A percentile compares a stretch with the other conserved stretches of the same genome.
Evolutionary conservation across 305 asterid genomes (phyloP).

Genomic region (Rubia occidens): DNA sequence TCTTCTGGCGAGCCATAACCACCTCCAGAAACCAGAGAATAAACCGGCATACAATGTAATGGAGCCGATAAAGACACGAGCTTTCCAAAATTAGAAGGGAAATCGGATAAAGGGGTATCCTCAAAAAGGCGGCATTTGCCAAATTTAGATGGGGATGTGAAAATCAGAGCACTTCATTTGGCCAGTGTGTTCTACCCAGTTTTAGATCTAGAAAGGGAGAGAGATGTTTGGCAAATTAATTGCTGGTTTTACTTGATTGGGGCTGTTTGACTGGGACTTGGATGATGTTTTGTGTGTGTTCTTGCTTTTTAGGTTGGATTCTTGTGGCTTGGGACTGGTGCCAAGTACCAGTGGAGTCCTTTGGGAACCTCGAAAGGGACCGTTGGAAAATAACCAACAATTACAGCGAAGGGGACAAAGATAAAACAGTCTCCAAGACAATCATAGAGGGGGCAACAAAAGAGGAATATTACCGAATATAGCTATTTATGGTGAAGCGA

Average conservation of each 20-base stretch:
- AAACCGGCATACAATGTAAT: conserved; percentile 33
- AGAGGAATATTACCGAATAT: not conserved
- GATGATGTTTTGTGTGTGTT: conserved; percentile 3
- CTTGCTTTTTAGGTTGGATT: not conserved
- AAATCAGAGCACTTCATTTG: conserved; percentile 18
- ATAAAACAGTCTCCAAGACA: not conserved
- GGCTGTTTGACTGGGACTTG: conserved; percentile 13
- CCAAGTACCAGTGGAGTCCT: not conserved
- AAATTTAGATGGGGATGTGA: conserved; percentile 33
- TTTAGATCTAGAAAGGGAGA: conserved; percentile 25
- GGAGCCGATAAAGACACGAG: conserved; percentile 2
- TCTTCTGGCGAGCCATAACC: conserved; percentile 60
- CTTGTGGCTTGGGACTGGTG: conserved; percentile 1
- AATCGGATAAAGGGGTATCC: conserved; percentile 19
- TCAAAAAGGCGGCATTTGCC: conserved; percentile 33
- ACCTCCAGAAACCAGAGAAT: conserved; percentile 25
- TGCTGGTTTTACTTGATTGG: conserved; percentile 12
- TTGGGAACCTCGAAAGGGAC: conserved; percentile 17
- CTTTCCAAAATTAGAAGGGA: conserved; percentile 30
- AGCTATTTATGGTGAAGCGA: conserved; percentile 13
- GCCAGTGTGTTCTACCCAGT: conserved; percentile 19
- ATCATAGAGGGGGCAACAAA: too few relatives aligned
- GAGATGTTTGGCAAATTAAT: conserved; percentile 15
- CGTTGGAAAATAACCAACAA: conserved; percentile 23
- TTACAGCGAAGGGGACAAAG: conserved; percentile 9